phyloP scores from a whole-genome alignment of 495 filamentous ascomycete species.

The Niebla homalea region DNA sequence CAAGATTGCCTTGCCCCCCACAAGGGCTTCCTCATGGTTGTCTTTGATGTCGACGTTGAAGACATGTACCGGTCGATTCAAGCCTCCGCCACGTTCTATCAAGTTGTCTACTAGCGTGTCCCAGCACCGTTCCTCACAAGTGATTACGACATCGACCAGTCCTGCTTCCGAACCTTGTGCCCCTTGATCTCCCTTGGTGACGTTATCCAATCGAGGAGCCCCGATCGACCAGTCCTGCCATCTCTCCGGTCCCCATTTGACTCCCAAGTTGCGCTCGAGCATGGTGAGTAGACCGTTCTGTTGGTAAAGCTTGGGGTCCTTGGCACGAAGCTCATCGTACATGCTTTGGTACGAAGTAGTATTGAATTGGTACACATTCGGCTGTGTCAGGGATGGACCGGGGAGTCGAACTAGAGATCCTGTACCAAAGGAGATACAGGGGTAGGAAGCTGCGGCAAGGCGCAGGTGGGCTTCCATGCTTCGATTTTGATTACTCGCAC shows the following conservation, averaged over 20 bases:
- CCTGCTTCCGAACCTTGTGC: constrained; percentile 74
- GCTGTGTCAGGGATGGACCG: constrained; percentile 78
- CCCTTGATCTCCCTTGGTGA: constrained; percentile 48
- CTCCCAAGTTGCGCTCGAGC: constrained; percentile 77
- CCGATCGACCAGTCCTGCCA: constrained; percentile 98
- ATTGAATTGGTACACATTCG: constrained; percentile 97
- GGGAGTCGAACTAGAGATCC: constrained; percentile 90
- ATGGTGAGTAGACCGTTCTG: constrained; percentile 90
- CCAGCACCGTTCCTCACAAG: constrained; percentile 97
- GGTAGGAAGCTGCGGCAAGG: constrained; percentile 72
- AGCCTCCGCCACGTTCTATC: constrained; percentile 60
- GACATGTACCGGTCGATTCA: constrained; percentile 90
- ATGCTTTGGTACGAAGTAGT: constrained; percentile 84
- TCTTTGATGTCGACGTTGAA: constrained; percentile 99
- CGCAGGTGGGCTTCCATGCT: constrained; percentile 96
- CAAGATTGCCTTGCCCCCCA: constrained; percentile 83
- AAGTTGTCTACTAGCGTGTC: constrained; percentile 96
- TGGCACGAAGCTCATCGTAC: constrained; percentile 71
- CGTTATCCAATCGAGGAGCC: constrained; percentile 54
- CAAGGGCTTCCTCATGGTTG: constrained; percentile 89
- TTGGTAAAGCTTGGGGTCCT: constrained; percentile 80
- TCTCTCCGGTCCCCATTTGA: constrained; percentile 92
- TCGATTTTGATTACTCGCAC: constrained; percentile 91
- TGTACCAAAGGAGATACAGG: constrained; percentile 95
- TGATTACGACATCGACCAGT: constrained; percentile 88